Evolutionary conservation across 2,329 filamentous ascomycete species (phyloP), one percentile per base, ranked within the genome.

Genomic region (Sodiomyces alkalinus): DNA sequence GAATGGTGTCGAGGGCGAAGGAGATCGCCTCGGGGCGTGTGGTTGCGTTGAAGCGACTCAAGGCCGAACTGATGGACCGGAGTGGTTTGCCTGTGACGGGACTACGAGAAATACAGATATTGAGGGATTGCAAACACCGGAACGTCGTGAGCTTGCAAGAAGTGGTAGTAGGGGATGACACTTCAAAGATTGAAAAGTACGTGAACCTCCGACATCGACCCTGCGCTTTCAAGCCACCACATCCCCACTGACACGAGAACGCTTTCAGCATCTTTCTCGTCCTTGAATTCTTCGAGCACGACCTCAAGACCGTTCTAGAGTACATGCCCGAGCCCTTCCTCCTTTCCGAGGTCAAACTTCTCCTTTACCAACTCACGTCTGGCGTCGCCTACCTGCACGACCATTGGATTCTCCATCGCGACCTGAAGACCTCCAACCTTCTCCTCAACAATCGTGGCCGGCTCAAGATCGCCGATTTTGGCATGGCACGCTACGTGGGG

Each of bases 211-310:
- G n/a, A n/a, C n/a, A n/a, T n/a, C n/a, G n/a, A n/a, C n/a, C n/a
- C n/a, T 45, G 41, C 38, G 42, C 49, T 32, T 37, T 28, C 35
- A 26, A 16, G 14, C 30, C 35, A 29, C 43, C 28, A 17, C 17
- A n/a, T n/a, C 15, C 17, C 5, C 42, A 44, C 37, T 42, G 51
- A n/a, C n/a, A n/a, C n/a, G n/a, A n/a, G n/a, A n/a, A n/a, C n/a
- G n/a, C n/a, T n/a, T n/a, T n/a, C 51, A 83, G 77, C 56, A 78
- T 94, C 39, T 92, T 83, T 51, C 72, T 98, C 32, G 90, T 96
- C 37, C 87, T 98, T 65, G 86, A 94, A 48, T 98, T 96, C 53
- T 64, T 94, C 44, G 87, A 96, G 60, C 90, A 98, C 62, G 90
- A 98, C 47, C 73, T 98, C 32, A 92, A 92, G 54, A 81, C 79